Evolutionary conservation across 192 early-diverging fungal genomes (phyloP), one percentile per base, ranked within the genome.

Genomic region (Umbelopsis isabellina): DNA sequence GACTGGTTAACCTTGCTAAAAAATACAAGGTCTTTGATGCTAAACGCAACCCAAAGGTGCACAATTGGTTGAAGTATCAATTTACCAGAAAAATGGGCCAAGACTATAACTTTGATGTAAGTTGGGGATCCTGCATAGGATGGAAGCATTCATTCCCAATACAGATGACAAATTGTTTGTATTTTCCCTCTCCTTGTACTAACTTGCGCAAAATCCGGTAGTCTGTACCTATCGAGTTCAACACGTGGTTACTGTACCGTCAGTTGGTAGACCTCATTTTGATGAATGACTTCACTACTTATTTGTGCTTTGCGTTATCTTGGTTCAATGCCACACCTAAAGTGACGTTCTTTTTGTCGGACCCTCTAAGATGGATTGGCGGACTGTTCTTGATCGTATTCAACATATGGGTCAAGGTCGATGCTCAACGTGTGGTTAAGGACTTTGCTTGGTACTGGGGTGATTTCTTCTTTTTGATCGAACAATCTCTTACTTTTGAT

Each of bases 401-500:
- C 78, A 97, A 97, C 70, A 87, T 97, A 67, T 97, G 97, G 93
- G 96, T 99, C 71, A 95, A 97, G 77, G 75, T 93, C 51, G 97
- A 99, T 77, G 95, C 95, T 27, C 93, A 95, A 61, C 92, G 95
- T 10, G 95, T 95, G 9, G 92, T 99, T 66, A 96, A 94, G 79
- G 96, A 98, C 80, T 99, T 93, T 84, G 95, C 95, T 12, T 97
- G 95, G 95, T 99, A 99, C 82, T 99, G 97, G 97, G 97, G 97
- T 66, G 95, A 98, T 78, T 99, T 99, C 75, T 99, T 99, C 86
- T 98, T 99, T 79, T 80, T 97, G 64, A 85, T 94, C 55, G 92
- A 94, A 71, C 90, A 92, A 76, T 91, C 94, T n/a, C 82, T 94
- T 46, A 95, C 92, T 0, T 93, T 96, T 79, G 92, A 95, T 77